phyloP scores from a whole-genome alignment of 2,329 filamentous ascomycete genomes.

The Calycina herbarum region DNA sequence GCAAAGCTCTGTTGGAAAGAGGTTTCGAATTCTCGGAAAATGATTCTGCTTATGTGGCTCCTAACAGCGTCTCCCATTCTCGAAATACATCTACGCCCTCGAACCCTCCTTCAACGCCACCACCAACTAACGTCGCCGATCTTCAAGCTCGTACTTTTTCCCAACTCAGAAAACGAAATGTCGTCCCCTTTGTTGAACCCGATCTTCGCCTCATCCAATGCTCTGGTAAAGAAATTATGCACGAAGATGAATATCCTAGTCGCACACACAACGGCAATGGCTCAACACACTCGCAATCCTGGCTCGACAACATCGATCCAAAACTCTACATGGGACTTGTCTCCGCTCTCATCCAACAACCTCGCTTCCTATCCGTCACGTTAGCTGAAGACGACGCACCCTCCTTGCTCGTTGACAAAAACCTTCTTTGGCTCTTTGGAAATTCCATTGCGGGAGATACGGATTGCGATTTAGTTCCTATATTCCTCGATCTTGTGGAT shows the following conservation, averaged over 20 bases:
- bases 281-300: constrained; percentile 38
- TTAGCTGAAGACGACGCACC: constrained; percentile 73
- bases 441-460: constrained; percentile 76
- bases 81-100: constrained; percentile 37
- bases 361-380: constrained; percentile 71
- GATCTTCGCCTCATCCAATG: constrained; percentile 77
- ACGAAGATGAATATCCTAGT: constrained; percentile 37
- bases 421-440: constrained; percentile 64
- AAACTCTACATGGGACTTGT: constrained; percentile 64
- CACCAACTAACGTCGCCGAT: constrained; percentile 74
- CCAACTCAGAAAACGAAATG: constrained; percentile 74
- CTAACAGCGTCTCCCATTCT: constrained; percentile 32
- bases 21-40: constrained; percentile 83
- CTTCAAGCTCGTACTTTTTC: constrained; percentile 81
- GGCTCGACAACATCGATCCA: constrained; percentile 62
- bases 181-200: constrained; percentile 70
- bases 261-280: constrained; percentile 38
- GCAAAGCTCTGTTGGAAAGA: constrained; percentile 71
- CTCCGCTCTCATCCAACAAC: constrained; percentile 60
- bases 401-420: constrained; percentile 70
- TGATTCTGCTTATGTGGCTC: constrained; percentile 66
- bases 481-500: constrained; percentile 80
- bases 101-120: constrained; percentile 65
- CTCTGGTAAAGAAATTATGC: constrained; percentile 56
- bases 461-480: constrained; percentile 73